phyloP scores from a whole-genome alignment of 2,329 filamentous ascomycete species.

The Ophiosphaerella narmari region DNA sequence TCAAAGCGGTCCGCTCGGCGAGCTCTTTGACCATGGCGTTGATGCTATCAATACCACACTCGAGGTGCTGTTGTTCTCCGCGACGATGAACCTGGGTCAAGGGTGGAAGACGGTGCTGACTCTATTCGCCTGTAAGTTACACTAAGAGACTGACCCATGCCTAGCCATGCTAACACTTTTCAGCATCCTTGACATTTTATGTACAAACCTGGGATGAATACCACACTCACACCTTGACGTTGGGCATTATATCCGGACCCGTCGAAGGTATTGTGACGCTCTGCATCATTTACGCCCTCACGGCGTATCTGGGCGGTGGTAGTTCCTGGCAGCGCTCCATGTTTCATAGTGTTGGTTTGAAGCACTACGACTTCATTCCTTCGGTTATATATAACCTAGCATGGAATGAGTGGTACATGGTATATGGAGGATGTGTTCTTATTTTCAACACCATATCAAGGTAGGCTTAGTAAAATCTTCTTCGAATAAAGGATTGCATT shows the following conservation, averaged over 20 bases:
- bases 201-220: slow-evolving; percentile 99
- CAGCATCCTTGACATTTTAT: slow-evolving; percentile 92
- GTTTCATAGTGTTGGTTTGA: slow-evolving; percentile 72
- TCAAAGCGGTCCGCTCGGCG: slow-evolving; percentile 91
- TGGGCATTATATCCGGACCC: slow-evolving; percentile 90
- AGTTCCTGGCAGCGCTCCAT: slow-evolving; percentile 92
- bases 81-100: slow-evolving; percentile 90
- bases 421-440: slow-evolving; percentile 80
- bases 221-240: slow-evolving; percentile 92
- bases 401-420: slow-evolving; percentile 92
- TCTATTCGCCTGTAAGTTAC: slow-evolving; percentile 74
- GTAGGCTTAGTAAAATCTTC: slow-evolving; percentile 26
- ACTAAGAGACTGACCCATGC: not conserved
- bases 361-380: slow-evolving; percentile 67
- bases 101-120: slow-evolving; percentile 84
- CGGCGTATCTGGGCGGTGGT: slow-evolving; percentile 81
- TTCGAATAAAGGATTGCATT: not conserved
- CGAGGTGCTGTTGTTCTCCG: slow-evolving; percentile 89
- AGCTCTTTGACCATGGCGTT: slow-evolving; percentile 95
- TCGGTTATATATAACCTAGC: slow-evolving; percentile 74
- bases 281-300: slow-evolving; percentile 79
- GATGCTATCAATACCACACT: slow-evolving; percentile 96
- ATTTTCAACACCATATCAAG: slow-evolving; percentile 83
- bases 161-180: not conserved
- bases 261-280: slow-evolving; percentile 92